These are phyloP conservation scores for Aspergillus sp. DNA, from an alignment of 2,329 filamentous ascomycete genomes.

Conservation along the genomic window DNA sequence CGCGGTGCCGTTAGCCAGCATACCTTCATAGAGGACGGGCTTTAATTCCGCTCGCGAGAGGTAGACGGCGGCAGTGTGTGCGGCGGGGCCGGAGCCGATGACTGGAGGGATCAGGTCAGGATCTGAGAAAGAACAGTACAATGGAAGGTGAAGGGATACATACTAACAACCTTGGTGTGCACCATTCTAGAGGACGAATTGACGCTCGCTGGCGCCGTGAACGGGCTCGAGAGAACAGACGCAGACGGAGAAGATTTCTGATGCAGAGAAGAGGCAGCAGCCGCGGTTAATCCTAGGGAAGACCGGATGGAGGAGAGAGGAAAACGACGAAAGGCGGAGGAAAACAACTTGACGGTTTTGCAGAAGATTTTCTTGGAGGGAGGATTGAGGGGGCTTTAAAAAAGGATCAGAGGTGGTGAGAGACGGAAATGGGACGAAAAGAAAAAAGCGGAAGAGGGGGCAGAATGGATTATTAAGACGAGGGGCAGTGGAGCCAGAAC, in stretches of 20 bases:
- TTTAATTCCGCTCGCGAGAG: constrained; percentile 89
- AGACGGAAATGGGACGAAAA: constrained; percentile 12
- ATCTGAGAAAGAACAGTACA: constrained; percentile 7
- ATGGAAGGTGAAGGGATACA: constrained; percentile 33
- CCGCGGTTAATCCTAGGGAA: constrained; percentile 63
- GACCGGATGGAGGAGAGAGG: constrained; percentile 59
- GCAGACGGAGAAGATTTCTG: constrained; percentile 47
- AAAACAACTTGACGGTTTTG: constrained; percentile 79
- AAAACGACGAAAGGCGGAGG: constrained; percentile 67
- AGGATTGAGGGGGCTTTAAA: constrained; percentile 8
- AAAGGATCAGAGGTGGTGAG: constrained; percentile 6
- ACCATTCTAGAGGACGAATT: constrained; percentile 53
- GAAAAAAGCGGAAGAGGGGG: constrained; percentile 13
- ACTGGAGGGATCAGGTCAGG: constrained; percentile 41
- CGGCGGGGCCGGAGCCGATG: constrained; percentile 91
- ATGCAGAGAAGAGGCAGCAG: constrained; percentile 63
- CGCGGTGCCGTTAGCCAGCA: constrained; percentile 94
- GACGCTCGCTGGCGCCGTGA: constrained; percentile 36
- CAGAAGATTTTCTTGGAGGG: constrained; percentile 2
- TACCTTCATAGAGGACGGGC: constrained; percentile 94
- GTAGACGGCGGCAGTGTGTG: constrained; percentile 96
- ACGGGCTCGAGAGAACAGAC: constrained; percentile 26
- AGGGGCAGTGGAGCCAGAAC: background rate
- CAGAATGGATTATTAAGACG: constrained; percentile 1
- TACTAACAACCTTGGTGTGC: constrained; percentile 89